Evolutionary conservation across 345 rosid genomes (phyloP).

Genomic region (Ceriops decandra): DNA sequence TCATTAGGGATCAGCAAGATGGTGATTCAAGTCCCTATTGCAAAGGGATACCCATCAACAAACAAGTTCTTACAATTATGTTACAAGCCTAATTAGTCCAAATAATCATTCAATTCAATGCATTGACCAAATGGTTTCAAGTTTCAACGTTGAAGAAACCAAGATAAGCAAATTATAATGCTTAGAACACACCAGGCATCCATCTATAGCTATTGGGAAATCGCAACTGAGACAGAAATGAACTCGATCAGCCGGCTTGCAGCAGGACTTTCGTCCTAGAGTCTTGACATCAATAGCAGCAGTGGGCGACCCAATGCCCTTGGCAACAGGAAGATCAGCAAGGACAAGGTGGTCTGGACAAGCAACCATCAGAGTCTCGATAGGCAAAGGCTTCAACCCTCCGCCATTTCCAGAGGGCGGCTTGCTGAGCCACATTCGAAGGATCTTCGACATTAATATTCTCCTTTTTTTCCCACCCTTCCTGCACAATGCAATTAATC

Average conservation of each 20-base stretch:
- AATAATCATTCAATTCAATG: too few species aligned
- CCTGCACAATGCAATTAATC: not conserved
- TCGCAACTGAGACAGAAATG: conserved; percentile 96
- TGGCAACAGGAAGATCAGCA: conserved; percentile 94
- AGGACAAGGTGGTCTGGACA: conserved; percentile 95
- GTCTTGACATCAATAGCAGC: conserved; percentile 57
- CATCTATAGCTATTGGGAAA: conserved; percentile 85
- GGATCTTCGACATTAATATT: conserved; percentile 37
- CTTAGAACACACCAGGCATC: conserved; percentile 60
- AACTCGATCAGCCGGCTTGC: conserved; percentile 87
- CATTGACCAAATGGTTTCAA: too few species aligned
- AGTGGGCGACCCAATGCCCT: conserved; percentile 79
- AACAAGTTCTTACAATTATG: too few species aligned
- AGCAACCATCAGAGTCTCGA: conserved; percentile 79
- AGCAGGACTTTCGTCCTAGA: conserved; percentile 80
- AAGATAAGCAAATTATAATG: not conserved
- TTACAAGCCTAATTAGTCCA: too few species aligned
- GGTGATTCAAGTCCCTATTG: too few species aligned
- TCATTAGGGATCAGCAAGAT: too few species aligned
- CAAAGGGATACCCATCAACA: too few species aligned
- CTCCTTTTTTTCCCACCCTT: not conserved
- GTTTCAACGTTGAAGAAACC: not conserved
- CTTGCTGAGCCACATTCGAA: conserved; percentile 72
- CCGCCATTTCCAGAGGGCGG: conserved; percentile 44
- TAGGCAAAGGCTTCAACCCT: conserved; percentile 42